Percentiles rank a stretch among this genome's conserved stretches.
These are phyloP conservation scores for Pseudogymnoascus sp. DNA, from an alignment of 2,329 filamentous ascomycete genomes.

Conservation along the genomic window DNA sequence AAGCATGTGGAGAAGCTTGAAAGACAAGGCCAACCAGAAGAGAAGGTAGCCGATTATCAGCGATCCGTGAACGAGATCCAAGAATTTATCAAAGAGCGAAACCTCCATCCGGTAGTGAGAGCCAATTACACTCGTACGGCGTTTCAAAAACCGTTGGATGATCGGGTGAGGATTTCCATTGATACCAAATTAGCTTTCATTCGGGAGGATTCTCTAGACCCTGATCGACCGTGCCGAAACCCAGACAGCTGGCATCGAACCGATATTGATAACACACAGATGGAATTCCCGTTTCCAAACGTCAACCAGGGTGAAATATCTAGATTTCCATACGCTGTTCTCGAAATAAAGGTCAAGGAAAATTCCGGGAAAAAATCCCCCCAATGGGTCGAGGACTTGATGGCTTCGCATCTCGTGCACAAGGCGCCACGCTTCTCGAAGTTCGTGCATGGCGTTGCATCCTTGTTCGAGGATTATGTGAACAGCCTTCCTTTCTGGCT, in stretches of 20 bases:
- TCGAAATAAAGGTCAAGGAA: conserved; percentile 86
- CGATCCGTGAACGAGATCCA: conserved; percentile 70
- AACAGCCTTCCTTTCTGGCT: conserved; percentile 97
- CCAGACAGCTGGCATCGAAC: conserved; percentile 82
- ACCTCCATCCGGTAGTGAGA: conserved; percentile 75
- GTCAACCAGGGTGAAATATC: conserved; percentile 88
- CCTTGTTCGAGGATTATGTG: conserved; percentile 90
- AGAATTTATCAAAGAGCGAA: conserved; percentile 66
- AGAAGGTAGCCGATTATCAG: conserved; percentile 63
- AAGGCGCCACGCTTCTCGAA: conserved; percentile 89
- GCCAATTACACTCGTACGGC: conserved; percentile 92
- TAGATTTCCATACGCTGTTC: conserved; percentile 80
- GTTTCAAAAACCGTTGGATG: conserved; percentile 91
- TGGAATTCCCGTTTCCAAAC: conserved; percentile 80
- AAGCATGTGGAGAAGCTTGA: conserved; percentile 85
- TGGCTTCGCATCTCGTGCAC: conserved; percentile 86
- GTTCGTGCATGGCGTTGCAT: conserved; percentile 88
- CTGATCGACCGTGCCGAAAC: conserved; percentile 78
- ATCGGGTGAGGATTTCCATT: conserved; percentile 83
- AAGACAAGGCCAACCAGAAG: conserved; percentile 59
- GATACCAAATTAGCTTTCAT: conserved; percentile 91
- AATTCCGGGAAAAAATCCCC: conserved; percentile 59
- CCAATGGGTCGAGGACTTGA: conserved; percentile 85
- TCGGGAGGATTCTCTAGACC: conserved; percentile 67
- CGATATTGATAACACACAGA: conserved; percentile 76